Conservation (phyloP, 2,329 filamentous ascomycete genomes). For the Hypoxylon rubiginosum region DNA sequence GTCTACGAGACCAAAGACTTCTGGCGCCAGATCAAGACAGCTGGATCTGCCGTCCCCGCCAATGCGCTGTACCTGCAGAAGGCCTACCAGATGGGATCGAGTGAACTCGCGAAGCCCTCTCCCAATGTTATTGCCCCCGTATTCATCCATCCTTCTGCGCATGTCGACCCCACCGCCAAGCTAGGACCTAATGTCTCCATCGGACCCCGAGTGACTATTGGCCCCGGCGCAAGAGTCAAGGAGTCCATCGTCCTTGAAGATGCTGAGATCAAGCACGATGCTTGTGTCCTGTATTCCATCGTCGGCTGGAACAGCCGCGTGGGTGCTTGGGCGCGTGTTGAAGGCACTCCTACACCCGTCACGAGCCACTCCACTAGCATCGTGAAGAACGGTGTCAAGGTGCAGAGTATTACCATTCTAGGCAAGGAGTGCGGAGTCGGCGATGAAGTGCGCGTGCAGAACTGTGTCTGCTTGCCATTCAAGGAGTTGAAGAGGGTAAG, state of each 20-base stretch:
- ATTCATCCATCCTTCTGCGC: constrained; percentile 92
- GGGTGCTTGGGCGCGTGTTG: constrained; percentile 97
- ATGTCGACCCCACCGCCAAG: constrained; percentile 94
- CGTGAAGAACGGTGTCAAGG: constrained; percentile 97
- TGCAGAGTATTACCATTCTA: constrained; percentile 97
- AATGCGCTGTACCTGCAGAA: constrained; percentile 97
- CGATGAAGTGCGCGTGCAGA: constrained; percentile 95
- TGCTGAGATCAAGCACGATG: constrained; percentile 95
- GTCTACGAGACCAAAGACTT: constrained; percentile 99
- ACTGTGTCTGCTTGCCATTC: constrained; percentile 96
- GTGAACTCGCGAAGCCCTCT: constrained; percentile 85
- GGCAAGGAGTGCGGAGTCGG: constrained; percentile 96
- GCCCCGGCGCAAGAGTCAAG: constrained; percentile 91
- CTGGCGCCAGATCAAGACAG: constrained; percentile 99
- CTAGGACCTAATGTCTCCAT: constrained; percentile 97
- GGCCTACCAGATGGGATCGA: constrained; percentile 84
- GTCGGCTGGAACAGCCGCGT: constrained; percentile 97
- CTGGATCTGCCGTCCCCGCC: constrained; percentile 94
- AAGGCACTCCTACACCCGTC: constrained; percentile 90
- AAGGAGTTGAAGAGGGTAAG: constrained; percentile 97
- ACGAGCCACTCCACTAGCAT: constrained; percentile 93
- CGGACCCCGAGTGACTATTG: constrained; percentile 87
- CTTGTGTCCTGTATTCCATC: constrained; percentile 94
- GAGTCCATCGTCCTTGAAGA: constrained; percentile 97
- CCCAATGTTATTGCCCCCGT: constrained; percentile 92